phyloP scores from a whole-genome alignment of 73 alveolate genomes.

The Stentor roeselii region DNA sequence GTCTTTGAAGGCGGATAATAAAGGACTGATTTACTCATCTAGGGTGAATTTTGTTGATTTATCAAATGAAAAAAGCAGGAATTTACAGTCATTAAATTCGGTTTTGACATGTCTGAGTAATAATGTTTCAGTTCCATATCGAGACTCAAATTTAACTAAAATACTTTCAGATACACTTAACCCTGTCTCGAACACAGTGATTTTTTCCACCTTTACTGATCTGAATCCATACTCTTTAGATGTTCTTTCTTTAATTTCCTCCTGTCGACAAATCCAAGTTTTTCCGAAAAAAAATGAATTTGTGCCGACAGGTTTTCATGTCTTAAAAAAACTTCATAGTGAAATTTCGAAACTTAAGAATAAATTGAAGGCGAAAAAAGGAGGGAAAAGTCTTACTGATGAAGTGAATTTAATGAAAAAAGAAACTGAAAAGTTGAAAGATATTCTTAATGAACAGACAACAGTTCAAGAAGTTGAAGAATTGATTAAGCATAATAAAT shows the following conservation, averaged over 20 bases:
- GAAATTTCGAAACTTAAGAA: background rate
- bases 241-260: too few relatives aligned
- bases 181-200: background rate
- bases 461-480: conserved; percentile 53
- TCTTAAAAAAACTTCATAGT: background rate
- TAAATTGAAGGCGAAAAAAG: background rate
- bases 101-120: background rate
- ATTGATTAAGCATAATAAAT: conserved; percentile 67
- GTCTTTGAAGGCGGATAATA: background rate
- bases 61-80: too few relatives aligned
- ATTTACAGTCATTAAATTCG: background rate
- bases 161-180: background rate
- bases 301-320: background rate
- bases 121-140: background rate
- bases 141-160: background rate
- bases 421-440: background rate
- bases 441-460: background rate
- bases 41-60: background rate
- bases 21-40: background rate
- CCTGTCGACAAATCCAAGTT: too few relatives aligned
- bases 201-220: too few relatives aligned
- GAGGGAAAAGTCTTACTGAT: background rate
- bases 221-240: background rate
- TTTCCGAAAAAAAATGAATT: background rate
- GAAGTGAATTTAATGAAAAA: background rate